Evolutionary conservation across 768 basidiomycete genomes (phyloP), one percentile per base, ranked within the genome.

Genomic region (Trametes elegans): DNA sequence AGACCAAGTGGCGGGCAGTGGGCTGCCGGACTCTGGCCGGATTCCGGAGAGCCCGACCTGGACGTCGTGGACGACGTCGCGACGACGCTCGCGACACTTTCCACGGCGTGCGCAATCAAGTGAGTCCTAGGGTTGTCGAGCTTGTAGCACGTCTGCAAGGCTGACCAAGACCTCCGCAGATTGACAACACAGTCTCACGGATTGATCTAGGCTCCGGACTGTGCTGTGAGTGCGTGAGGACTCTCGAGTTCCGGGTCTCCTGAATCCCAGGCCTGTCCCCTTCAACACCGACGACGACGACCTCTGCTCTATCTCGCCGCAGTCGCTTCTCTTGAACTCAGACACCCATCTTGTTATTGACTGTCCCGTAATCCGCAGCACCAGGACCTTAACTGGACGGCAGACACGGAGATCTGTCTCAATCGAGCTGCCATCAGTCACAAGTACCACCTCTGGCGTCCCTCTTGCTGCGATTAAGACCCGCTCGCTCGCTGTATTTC

Each of bases 321-420:
- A 57, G 55, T 36, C 39, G 47, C 42, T 57, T 57, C 55, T n/a
- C n/a, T n/a, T 49, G 13, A 57, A 44, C 32, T 44, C 49, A 43
- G 47, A 38, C 49, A 28, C 23, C 32, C 35, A 42, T 36, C 26
- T 35, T 18, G 35, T 49, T 51, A 52, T 48, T 52, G 44, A 52
- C 41, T 44, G 36, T 50, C 47, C 44, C 56, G 31, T 42, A 42
- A 52, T 58, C 50, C 57, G 57, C 57, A 58, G 57, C 57, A 53
- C 23, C 42, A 26, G 26, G 42, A 21, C 32, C 34, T 28, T 34
- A 32, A 45, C 51, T 10, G 28, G 31, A 23, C 31, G 38, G 26
- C 45, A 43, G 49, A 53, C 28, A 34, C 44, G 6, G 23, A 24
- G 39, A 45, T 48, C 42, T 49, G 31, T 36, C 45, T 44, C 49